These are phyloP conservation scores for Ustilago nuda DNA, from an alignment of 1,284 basidiomycete genomes.

Conservation along the genomic window DNA sequence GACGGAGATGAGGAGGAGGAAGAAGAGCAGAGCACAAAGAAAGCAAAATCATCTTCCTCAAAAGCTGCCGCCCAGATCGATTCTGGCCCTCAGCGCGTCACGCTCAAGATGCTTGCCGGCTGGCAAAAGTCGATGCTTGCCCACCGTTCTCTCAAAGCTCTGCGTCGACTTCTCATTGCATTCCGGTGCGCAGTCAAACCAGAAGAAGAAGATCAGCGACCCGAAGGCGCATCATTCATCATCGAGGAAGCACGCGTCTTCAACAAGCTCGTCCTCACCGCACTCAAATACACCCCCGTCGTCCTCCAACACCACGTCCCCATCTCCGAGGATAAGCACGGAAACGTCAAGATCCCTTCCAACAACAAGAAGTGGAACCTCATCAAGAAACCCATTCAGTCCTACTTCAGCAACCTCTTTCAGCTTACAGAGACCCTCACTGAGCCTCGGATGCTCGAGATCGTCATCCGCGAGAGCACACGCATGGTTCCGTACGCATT, in stretches of 20 bases:
- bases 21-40: constrained; percentile 22
- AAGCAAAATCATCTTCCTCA: constrained; percentile 26
- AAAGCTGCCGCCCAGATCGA: constrained; percentile 30
- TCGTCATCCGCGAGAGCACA: constrained; percentile 70
- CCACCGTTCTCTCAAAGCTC: constrained; percentile 85
- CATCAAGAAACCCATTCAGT: constrained; percentile 88
- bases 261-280: constrained; percentile 88
- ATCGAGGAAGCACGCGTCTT: constrained; percentile 73
- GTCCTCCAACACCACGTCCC: constrained; percentile 88
- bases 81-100: constrained; percentile 72
- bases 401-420: constrained; percentile 70
- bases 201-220: constrained; percentile 52
- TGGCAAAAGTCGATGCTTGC: constrained; percentile 93
- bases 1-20: constrained; percentile 53
- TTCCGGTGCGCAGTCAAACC: constrained; percentile 66
- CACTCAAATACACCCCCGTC: constrained; percentile 90
- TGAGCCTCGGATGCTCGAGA: constrained; percentile 73
- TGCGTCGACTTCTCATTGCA: constrained; percentile 80
- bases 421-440: constrained; percentile 62
- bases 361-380: constrained; percentile 72
- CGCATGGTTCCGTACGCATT: constrained; percentile 66
- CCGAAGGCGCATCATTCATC: constrained; percentile 52
- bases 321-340: constrained; percentile 75
- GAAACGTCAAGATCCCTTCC: constrained; percentile 71
- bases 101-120: constrained; percentile 78